Percentiles rank a stretch among this genome's conserved stretches.
These are phyloP conservation scores for Leucocoprinus leucothites DNA, from an alignment of 768 basidiomycete genomes.

Conservation along the genomic window DNA sequence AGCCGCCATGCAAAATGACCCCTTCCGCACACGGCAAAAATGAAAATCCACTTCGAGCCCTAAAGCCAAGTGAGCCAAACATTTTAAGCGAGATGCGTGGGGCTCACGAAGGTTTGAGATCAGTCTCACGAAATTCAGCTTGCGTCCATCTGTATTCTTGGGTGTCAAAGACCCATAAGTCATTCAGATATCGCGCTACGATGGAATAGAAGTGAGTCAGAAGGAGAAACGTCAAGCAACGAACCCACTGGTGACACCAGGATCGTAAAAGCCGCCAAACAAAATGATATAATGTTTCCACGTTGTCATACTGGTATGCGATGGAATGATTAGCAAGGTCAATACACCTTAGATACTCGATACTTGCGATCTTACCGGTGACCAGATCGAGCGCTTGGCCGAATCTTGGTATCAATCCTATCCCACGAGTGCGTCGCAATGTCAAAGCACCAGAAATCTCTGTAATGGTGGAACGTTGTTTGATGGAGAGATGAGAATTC, in stretches of 20 bases:
- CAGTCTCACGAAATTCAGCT: slow-evolving; percentile 68
- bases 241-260: slow-evolving; percentile 72
- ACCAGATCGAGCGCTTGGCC: slow-evolving; percentile 79
- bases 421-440: slow-evolving; percentile 81
- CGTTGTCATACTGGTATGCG: slow-evolving; percentile 65
- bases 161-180: slow-evolving; percentile 83
- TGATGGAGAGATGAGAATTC: slow-evolving; percentile 86
- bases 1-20: slow-evolving; percentile 81
- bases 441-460: slow-evolving; percentile 88
- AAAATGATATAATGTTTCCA: slow-evolving; percentile 88
- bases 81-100: neutral
- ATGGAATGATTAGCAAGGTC: neutral
- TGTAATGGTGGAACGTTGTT: slow-evolving; percentile 83
- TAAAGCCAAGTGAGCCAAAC: slow-evolving; percentile 20
- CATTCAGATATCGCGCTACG: slow-evolving; percentile 76
- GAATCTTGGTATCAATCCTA: slow-evolving; percentile 79
- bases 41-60: slow-evolving; percentile 80
- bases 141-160: slow-evolving; percentile 86
- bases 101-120: slow-evolving; percentile 69
- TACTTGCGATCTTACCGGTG: slow-evolving; percentile 54
- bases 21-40: slow-evolving; percentile 79
- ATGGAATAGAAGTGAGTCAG: neutral
- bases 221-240: neutral
- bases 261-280: slow-evolving; percentile 91
- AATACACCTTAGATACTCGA: neutral